Evolutionary conservation across 2,329 filamentous ascomycete species (phyloP), one percentile per base, ranked within the genome.

Genomic region (Talaromyces sp.): DNA sequence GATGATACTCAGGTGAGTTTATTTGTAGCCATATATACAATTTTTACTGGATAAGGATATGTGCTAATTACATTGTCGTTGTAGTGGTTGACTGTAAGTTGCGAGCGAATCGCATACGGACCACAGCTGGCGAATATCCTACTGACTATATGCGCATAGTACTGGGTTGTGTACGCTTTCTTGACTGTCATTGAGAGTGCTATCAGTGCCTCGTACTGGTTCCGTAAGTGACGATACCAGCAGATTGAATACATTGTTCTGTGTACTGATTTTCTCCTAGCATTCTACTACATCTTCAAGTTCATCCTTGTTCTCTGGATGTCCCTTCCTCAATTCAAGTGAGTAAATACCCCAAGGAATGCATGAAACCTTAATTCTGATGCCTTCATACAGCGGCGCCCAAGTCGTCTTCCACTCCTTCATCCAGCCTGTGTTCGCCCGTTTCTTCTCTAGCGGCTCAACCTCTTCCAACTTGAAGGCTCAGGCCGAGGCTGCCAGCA

Each of bases 201-300:
- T 58, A 79, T 87, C 71, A 86, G 77, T 70, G 84, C 84, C 61
- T 82, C 85, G 62, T 87, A 87, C 78, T 87, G 84, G 84, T 87
- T 87, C 81, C 83, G 78, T 80, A 76, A 62, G 76, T 75, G 21
- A 19, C 11, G 2, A 13, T 41, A 15, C 9, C 13, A 7, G 6
- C 17, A 43, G 10, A 19, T 41, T 57, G 45, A 46, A 25, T 57
- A 40, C 13, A 66, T 75, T 60, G 73, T 63, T 25, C 51, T 40
- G 25, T 22, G 60, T 25, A 52, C 48, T 52, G 22, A 52, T 39
- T 21, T 40, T 22, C 53, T 57, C 31, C 61, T 58, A 80, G 77
- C 94, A 73, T 99, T 99, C 82, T 99, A 99, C 88, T 99, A 90
- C 80, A 93, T 92, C 74, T 97, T 99, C 89, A 99, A 99, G 85